These are phyloP conservation scores for Diospyros lotus DNA, from an alignment of 148 eudicot genomes.

Conservation along the genomic window DNA sequence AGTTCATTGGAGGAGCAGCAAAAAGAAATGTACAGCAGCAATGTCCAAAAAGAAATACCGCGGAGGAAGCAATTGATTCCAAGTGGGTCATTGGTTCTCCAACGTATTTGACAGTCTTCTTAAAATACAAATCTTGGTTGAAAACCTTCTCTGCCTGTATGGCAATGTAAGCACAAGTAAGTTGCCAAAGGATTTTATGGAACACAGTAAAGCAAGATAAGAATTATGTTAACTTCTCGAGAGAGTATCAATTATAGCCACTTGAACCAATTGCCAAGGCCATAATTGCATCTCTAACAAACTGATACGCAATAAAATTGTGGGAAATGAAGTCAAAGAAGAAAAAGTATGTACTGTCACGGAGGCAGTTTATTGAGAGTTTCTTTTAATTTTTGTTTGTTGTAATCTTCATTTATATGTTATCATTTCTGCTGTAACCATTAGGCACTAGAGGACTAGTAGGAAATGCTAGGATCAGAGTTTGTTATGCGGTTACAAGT, in stretches of 20 bases:
- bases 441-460: no score
- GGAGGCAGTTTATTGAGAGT: no score
- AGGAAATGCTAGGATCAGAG: no score
- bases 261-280: background rate
- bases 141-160: slow-evolving; percentile 82
- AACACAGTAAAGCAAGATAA: background rate
- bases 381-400: no score
- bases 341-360: no score
- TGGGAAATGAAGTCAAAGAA: background rate
- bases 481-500: no score
- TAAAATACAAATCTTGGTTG: slow-evolving; percentile 71
- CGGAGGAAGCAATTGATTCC: slow-evolving; percentile 87
- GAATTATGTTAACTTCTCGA: background rate
- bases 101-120: slow-evolving; percentile 61
- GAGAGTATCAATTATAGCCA: background rate
- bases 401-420: no score
- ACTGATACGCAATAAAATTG: background rate
- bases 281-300: background rate
- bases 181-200: background rate
- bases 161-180: slow-evolving; percentile 1
- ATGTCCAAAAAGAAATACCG: slow-evolving; percentile 37
- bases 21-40: background rate
- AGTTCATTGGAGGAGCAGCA: background rate
- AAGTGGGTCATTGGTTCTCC: slow-evolving; percentile 80
- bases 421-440: no score